phyloP scores from a whole-genome alignment of 2,329 filamentous ascomycete genomes.

The Aspergillus quadrilineatus region DNA sequence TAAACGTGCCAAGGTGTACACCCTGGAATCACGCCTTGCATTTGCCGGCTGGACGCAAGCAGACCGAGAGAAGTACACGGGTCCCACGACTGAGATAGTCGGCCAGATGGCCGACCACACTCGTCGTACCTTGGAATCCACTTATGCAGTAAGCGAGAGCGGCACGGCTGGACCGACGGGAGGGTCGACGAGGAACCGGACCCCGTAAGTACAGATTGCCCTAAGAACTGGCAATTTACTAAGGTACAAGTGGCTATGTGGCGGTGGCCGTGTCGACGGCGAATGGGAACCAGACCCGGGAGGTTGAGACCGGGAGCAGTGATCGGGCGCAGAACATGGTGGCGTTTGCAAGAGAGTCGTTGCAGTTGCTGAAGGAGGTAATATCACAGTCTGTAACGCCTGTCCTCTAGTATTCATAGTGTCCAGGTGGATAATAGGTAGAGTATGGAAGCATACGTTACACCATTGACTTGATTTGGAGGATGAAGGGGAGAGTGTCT shows the following conservation, averaged over 20 bases:
- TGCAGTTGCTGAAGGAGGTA: slow-evolving; percentile 58
- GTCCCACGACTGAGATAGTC: slow-evolving; percentile 60
- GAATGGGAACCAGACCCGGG: slow-evolving; percentile 52
- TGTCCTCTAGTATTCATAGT: background rate
- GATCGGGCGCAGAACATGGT: slow-evolving; percentile 64
- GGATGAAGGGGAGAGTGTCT: too few species aligned
- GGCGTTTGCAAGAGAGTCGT: slow-evolving; percentile 57
- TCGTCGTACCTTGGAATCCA: slow-evolving; percentile 54
- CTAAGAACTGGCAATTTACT: background rate
- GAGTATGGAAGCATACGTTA: too few species aligned
- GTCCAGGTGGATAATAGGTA: too few species aligned
- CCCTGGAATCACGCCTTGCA: slow-evolving; percentile 56
- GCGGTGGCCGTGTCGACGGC: slow-evolving; percentile 60
- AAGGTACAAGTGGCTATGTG: slow-evolving; percentile 55
- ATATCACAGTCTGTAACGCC: slow-evolving; percentile 22
- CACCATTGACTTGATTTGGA: too few species aligned
- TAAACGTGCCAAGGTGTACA: slow-evolving; percentile 50
- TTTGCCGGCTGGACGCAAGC: slow-evolving; percentile 62
- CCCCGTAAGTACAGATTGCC: slow-evolving; percentile 43
- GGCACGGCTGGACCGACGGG: slow-evolving; percentile 65
- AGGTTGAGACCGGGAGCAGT: slow-evolving; percentile 56
- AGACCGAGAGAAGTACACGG: slow-evolving; percentile 54
- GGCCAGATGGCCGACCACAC: slow-evolving; percentile 57
- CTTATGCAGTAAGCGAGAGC: slow-evolving; percentile 59
- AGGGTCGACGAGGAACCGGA: slow-evolving; percentile 56